phyloP scores from a whole-genome alignment of 2,329 filamentous ascomycete species.

The Hypoxylon rubiginosum region DNA sequence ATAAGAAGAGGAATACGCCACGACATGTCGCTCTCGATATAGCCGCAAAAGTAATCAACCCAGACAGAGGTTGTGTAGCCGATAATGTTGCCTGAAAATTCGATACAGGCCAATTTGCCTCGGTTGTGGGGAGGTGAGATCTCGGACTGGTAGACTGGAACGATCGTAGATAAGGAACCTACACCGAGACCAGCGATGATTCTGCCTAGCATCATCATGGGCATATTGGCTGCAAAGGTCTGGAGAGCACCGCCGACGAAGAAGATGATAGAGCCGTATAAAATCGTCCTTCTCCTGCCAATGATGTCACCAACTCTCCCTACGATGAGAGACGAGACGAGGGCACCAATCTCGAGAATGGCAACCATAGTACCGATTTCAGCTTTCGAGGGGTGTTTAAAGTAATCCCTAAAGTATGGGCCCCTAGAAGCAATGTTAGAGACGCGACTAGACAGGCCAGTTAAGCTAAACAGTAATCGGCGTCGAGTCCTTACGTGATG shows the following conservation, averaged over 20 bases:
- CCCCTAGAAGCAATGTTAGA: constrained; percentile 68
- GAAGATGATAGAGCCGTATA: constrained; percentile 94
- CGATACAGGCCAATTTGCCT: constrained; percentile 95
- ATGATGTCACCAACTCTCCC: constrained; percentile 93
- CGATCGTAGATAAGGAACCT: constrained; percentile 90
- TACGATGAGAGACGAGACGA: constrained; percentile 88
- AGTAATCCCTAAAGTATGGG: constrained; percentile 90
- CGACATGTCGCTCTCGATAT: constrained; percentile 84
- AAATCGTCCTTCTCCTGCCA: constrained; percentile 87
- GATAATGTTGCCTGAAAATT: constrained; percentile 97
- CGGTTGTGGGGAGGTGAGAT: constrained; percentile 97
- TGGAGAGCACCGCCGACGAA: constrained; percentile 86
- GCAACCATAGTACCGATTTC: constrained; percentile 98
- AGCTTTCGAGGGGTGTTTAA: constrained; percentile 86
- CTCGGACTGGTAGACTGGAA: constrained; percentile 93
- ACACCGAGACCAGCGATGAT: constrained; percentile 88
- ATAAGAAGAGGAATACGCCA: constrained; percentile 92
- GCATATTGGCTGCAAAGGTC: constrained; percentile 83
- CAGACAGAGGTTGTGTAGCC: constrained; percentile 97
- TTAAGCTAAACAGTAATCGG: background rate
- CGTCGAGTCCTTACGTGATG: constrained; percentile 67
- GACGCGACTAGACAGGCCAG: background rate
- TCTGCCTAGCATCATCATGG: constrained; percentile 89
- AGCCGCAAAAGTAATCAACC: constrained; percentile 98
- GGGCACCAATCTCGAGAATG: constrained; percentile 93